phyloP scores from a whole-genome alignment of 2,329 filamentous ascomycete genomes.

The Metarhizium robertsii region DNA sequence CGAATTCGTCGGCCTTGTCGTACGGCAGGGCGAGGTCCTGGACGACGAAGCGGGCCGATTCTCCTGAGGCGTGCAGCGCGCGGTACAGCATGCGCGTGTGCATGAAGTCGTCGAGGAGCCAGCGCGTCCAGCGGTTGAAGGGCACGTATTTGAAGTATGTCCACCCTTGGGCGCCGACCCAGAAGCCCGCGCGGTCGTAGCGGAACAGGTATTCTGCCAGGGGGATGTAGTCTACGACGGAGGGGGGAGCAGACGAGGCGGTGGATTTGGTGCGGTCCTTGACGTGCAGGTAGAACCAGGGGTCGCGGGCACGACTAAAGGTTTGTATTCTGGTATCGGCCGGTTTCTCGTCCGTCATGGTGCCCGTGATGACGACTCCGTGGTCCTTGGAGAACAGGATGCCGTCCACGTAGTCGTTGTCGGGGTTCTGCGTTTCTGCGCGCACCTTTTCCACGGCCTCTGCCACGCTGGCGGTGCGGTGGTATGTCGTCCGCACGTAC shows the following conservation, averaged over 20 bases:
- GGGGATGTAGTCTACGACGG: slow-evolving; percentile 48
- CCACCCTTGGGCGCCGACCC: slow-evolving; percentile 59
- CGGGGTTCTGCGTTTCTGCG: slow-evolving; percentile 31
- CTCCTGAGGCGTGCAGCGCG: slow-evolving; percentile 58
- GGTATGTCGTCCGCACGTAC: slow-evolving; percentile 56
- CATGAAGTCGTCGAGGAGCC: slow-evolving; percentile 62
- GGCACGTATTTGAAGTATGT: slow-evolving; percentile 56
- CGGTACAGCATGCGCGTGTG: slow-evolving; percentile 69
- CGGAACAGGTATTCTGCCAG: slow-evolving; percentile 67
- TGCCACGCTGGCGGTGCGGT: slow-evolving; percentile 38
- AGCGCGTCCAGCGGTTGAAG: slow-evolving; percentile 56
- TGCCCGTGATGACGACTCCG: slow-evolving; percentile 59
- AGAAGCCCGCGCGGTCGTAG: slow-evolving; percentile 68
- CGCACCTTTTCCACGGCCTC: slow-evolving; percentile 40
- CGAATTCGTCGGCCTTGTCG: slow-evolving; percentile 38
- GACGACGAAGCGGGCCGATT: slow-evolving; percentile 55
- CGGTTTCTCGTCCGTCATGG: slow-evolving; percentile 45
- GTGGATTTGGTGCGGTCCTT: slow-evolving; percentile 30
- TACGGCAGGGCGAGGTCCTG: slow-evolving; percentile 57
- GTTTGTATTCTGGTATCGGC: slow-evolving; percentile 36
- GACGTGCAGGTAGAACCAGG: slow-evolving; percentile 71
- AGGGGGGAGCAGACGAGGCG: slow-evolving; percentile 1
- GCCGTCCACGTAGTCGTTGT: slow-evolving; percentile 64
- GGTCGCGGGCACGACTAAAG: slow-evolving; percentile 51
- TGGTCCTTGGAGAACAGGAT: slow-evolving; percentile 54